Evolutionary conservation across 257 asterid species (phyloP), one percentile per base, ranked within the genome.

Genomic region (Linderniella brevidens): DNA sequence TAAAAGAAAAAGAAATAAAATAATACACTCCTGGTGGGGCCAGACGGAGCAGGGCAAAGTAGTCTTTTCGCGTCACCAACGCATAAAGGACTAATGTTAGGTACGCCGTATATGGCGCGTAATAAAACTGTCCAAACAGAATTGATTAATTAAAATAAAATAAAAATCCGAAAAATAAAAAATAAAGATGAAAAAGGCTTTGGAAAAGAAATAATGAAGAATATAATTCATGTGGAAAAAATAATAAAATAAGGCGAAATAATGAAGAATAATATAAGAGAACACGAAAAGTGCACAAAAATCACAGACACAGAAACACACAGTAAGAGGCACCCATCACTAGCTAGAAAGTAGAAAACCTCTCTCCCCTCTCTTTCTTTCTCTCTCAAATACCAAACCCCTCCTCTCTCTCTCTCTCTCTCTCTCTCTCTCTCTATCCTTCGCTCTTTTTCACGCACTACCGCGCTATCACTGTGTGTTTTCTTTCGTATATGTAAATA

Each of bases 231-330:
- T n/a, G n/a, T n/a, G n/a, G n/a, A 70, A 68, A 66, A 73, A 67
- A 59, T 66, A 59, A 58, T 58, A 63, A 57, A 64, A 59, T 37
- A 78, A 64, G 59, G 69, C 54, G 37, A 50, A 63, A 55, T 63
- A 58, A 50, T 69, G 74, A 20, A 70, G 72, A 61, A 56, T 8
- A 19, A 39, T 42, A 40, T 43, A 45, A n/a, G 32, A 11, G 54
- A 55, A 60, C 64, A 56, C 39, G 60, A 64, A 68, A 68, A 59
- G 74, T 55, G 67, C 70, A 59, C 48, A 59, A 55, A 59, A 54
- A 63, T 45, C 52, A 13, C 41, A 49, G 50, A 57, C 36, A 48
- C 61, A 32, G 13, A 8, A 8, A 20, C n/a, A 47, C 35, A 32
- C 45, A 56, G 67, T 49, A 67, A 55, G 67, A 58, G 59, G 13